Percentiles rank a stretch among this genome's conserved stretches.
Conservation (phyloP, 352 stramenopile genomes). For the Stephanocyclus meneghinianus region DNA sequence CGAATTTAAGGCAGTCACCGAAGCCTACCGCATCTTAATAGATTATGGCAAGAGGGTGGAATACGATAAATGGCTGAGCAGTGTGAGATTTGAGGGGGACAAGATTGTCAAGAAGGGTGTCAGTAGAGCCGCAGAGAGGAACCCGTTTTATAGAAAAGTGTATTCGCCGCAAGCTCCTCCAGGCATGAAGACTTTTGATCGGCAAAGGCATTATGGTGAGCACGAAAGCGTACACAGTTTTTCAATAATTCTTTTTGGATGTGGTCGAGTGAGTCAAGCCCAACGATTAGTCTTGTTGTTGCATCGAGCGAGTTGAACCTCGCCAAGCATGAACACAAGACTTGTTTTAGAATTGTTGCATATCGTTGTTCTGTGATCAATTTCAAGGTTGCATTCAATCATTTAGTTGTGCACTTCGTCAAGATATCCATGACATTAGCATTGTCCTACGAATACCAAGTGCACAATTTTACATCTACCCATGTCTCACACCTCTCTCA, state of each 20-base stretch:
- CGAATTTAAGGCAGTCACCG: slow-evolving; percentile 69
- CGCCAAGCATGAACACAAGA: too few species aligned
- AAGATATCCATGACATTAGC: too few species aligned
- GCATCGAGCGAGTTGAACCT: too few species aligned
- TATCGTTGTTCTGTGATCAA: too few species aligned
- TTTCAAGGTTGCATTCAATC: too few species aligned
- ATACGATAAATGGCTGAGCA: slow-evolving; percentile 62
- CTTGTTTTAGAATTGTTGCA: too few species aligned
- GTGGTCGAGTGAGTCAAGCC: too few species aligned
- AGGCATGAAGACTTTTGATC: slow-evolving; percentile 78
- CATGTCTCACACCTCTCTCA: not conserved
- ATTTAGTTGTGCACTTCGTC: too few species aligned
- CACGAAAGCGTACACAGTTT: too few species aligned
- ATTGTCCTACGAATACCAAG: too few species aligned
- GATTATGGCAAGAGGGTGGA: slow-evolving; percentile 50
- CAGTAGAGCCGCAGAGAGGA: slow-evolving; percentile 45
- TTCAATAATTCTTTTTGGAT: too few species aligned
- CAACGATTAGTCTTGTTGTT: too few species aligned
- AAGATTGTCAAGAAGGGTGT: slow-evolving; percentile 31
- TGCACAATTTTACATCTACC: not conserved
- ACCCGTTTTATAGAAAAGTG: slow-evolving; percentile 77
- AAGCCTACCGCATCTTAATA: slow-evolving; percentile 72
- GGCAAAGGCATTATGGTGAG: slow-evolving; percentile 69
- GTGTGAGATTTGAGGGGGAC: slow-evolving; percentile 16
- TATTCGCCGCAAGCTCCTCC: slow-evolving; percentile 69